Conservation (phyloP, 345 rosid genomes). For the Hibiscus syriacus region DNA sequence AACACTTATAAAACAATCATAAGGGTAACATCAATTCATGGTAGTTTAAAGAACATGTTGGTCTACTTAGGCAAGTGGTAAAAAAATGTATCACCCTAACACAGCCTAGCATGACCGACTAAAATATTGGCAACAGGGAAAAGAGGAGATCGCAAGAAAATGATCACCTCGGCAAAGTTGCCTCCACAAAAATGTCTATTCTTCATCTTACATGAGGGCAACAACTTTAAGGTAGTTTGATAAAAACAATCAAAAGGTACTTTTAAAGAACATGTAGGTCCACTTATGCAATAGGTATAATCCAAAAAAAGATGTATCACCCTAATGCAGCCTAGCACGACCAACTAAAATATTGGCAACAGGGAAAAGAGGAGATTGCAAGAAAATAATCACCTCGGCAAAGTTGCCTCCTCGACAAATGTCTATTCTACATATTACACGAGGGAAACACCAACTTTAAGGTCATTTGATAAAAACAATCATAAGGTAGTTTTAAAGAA, state of each 20-base stretch:
- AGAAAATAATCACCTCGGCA: constrained; percentile 37
- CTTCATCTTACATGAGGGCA: background rate
- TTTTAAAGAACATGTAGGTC: background rate
- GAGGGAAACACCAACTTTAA: background rate
- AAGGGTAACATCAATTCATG: no score
- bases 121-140: constrained; percentile 1
- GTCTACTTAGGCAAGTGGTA: background rate
- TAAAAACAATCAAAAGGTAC: background rate
- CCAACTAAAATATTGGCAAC: constrained; percentile 32
- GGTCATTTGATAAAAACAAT: background rate
- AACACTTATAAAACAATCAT: background rate
- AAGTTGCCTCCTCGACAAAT: constrained; percentile 26
- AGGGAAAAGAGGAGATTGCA: constrained; percentile 43
- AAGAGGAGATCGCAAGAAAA: constrained; percentile 2
- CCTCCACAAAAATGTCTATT: background rate
- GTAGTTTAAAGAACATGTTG: background rate
- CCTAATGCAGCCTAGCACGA: background rate
- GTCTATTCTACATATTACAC: background rate
- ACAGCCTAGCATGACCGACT: background rate
- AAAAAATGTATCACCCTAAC: background rate
- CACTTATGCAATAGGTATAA: background rate
- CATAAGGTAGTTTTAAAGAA: background rate
- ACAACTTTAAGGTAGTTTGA: background rate
- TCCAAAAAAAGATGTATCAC: background rate
- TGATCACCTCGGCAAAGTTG: constrained; percentile 45